phyloP scores from a whole-genome alignment of 441 rosid species.

The Isatis lusitanica region DNA sequence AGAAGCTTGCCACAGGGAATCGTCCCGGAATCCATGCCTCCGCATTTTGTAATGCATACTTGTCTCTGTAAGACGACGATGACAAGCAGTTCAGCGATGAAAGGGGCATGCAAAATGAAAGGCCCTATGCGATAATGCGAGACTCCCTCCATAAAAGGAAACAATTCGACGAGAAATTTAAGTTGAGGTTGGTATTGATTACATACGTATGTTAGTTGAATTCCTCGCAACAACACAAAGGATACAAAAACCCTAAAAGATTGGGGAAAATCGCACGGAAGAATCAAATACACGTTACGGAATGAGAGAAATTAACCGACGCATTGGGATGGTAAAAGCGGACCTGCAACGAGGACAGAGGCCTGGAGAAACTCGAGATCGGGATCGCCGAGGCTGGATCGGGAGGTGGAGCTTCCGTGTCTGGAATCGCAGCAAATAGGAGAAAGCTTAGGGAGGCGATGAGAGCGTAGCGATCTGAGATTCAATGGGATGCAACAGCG shows the following conservation, averaged over 20 bases:
- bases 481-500: constrained; percentile 39
- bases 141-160: too few species aligned
- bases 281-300: too few species aligned
- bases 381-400: constrained; percentile 42
- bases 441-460: constrained; percentile 24
- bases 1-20: constrained; percentile 33
- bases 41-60: constrained; percentile 42
- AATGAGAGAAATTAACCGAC: background rate
- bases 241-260: too few species aligned
- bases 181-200: too few species aligned
- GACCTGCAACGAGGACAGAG: constrained; percentile 78
- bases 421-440: constrained; percentile 47
- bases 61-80: constrained; percentile 28
- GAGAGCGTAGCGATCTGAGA: constrained; percentile 32
- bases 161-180: too few species aligned
- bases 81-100: background rate
- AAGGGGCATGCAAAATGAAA: background rate
- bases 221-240: background rate
- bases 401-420: constrained; percentile 46
- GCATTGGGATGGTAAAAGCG: background rate
- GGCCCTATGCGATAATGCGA: too few species aligned
- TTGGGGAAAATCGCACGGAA: too few species aligned
- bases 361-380: constrained; percentile 68
- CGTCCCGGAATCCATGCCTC: constrained; percentile 36
- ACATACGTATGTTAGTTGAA: too few species aligned